Percentiles rank a stretch among this genome's conserved stretches.
Conservation (phyloP, 495 filamentous ascomycete species). For the Penicillium verhagenii region DNA sequence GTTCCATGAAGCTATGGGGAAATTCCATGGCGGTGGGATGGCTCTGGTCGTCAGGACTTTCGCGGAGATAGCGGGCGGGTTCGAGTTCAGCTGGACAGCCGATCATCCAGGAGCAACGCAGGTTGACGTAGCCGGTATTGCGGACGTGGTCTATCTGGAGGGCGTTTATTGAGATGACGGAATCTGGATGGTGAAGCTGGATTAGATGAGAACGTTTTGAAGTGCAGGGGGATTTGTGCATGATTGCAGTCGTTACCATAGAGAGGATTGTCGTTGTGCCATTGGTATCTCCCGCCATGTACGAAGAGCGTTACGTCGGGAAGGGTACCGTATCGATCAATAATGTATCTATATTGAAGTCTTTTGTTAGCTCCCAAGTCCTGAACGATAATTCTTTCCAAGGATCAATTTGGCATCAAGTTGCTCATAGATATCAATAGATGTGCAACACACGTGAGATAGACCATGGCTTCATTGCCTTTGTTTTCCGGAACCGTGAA, state of each 20-base stretch:
- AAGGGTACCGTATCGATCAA: slow-evolving; percentile 47
- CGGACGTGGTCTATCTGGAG: slow-evolving; percentile 25
- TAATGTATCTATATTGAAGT: slow-evolving; percentile 40
- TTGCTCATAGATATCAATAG: no score
- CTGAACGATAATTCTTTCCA: no score
- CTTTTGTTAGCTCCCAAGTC: no score
- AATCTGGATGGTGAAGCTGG: slow-evolving; percentile 18
- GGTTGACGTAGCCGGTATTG: slow-evolving; percentile 47
- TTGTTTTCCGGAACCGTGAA: slow-evolving; percentile 54
- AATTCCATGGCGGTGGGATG: slow-evolving; percentile 23
- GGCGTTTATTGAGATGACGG: slow-evolving; percentile 24
- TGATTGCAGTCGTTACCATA: no score
- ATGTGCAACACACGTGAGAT: slow-evolving; percentile 56
- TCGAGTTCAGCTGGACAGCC: slow-evolving; percentile 42
- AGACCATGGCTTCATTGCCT: slow-evolving; percentile 64
- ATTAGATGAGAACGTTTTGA: no score
- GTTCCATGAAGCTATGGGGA: slow-evolving; percentile 31
- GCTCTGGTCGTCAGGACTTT: slow-evolving; percentile 14
- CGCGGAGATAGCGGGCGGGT: slow-evolving; percentile 25
- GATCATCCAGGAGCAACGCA: slow-evolving; percentile 44
- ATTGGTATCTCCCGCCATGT: slow-evolving; percentile 42
- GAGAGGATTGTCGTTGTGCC: slow-evolving; percentile 57
- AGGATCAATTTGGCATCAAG: no score
- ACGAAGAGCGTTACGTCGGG: slow-evolving; percentile 43
- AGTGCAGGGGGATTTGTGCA: no score